Conservation (phyloP, 148 eudicot species). For the Oxyria digyna region DNA sequence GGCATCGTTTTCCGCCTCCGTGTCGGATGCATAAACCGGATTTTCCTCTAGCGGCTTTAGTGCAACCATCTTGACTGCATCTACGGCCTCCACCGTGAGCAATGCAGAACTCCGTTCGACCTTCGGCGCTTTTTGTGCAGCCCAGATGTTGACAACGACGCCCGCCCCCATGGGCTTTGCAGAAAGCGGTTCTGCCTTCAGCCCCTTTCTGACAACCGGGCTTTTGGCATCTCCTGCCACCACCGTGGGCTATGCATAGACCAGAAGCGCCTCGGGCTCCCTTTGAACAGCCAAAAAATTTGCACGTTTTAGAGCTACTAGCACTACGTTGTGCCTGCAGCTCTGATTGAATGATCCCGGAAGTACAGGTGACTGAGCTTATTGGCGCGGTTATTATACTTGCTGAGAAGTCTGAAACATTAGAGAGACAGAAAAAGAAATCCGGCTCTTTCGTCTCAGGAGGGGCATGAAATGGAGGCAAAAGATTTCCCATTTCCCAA, state of each 20-base stretch:
- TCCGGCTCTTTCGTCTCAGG: conserved; percentile 12
- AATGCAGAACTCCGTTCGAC: conserved; percentile 57
- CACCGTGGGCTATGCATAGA: conserved; percentile 94
- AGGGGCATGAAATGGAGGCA: conserved; percentile 21
- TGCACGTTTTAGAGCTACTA: conserved; percentile 54
- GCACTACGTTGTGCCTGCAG: conserved; percentile 37
- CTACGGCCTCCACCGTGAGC: conserved; percentile 77
- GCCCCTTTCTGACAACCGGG: conserved; percentile 88
- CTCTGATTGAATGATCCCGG: conserved; percentile 42
- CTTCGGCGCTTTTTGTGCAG: conserved; percentile 80
- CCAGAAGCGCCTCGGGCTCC: conserved; percentile 97
- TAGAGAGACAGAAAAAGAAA: conserved; percentile 22
- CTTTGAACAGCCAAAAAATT: conserved; percentile 63
- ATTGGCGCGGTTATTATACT: conserved; percentile 36
- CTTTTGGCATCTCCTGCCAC: conserved; percentile 87
- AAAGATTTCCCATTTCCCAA: conserved; percentile 16
- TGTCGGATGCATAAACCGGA: conserved; percentile 74
- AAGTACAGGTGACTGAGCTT: conserved; percentile 80
- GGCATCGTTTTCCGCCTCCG: conserved; percentile 80
- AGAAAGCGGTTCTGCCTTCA: conserved; percentile 87
- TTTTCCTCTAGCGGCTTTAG: conserved; percentile 63
- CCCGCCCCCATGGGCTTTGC: conserved; percentile 99
- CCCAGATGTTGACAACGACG: conserved; percentile 73
- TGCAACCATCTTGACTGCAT: conserved; percentile 49
- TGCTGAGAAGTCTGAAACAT: conserved; percentile 32